Evolutionary conservation across 768 basidiomycete species (phyloP).

Genomic region (Lentinula aciculospora): DNA sequence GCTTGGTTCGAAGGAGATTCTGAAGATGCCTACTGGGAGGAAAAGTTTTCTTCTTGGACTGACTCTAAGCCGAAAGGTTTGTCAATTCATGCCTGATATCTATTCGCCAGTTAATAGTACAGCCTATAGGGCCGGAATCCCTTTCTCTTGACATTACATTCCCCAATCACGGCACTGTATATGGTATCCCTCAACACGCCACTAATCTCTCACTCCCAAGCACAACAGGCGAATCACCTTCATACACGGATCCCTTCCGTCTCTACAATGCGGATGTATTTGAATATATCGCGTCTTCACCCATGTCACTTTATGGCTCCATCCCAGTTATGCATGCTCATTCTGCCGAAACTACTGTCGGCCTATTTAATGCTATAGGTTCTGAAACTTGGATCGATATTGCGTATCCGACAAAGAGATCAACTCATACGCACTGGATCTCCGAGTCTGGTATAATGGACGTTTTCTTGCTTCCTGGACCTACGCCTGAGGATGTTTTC

Average conservation of each 20-base stretch:
- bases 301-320: constrained; percentile 83
- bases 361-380: constrained; percentile 78
- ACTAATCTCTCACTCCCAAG: constrained; percentile 84
- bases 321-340: constrained; percentile 95
- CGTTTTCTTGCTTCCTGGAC: constrained; percentile 89
- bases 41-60: constrained; percentile 80
- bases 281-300: constrained; percentile 81
- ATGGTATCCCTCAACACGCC: constrained; percentile 96
- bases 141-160: constrained; percentile 90
- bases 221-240: constrained; percentile 72
- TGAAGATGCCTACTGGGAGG: constrained; percentile 88
- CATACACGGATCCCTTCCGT: constrained; percentile 88
- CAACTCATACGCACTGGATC: constrained; percentile 92
- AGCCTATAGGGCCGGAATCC: constrained; percentile 81
- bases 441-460: constrained; percentile 97
- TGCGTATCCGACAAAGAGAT: constrained; percentile 56
- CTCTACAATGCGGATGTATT: constrained; percentile 96
- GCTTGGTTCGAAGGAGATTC: constrained; percentile 88
- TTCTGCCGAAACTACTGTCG: constrained; percentile 81
- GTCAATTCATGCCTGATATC: neutral
- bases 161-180: constrained; percentile 86
- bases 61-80: constrained; percentile 95
- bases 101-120: neutral
- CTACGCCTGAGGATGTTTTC: constrained; percentile 77
- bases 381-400: constrained; percentile 98